Evolutionary conservation across 805 yeast genomes (phyloP), one percentile per base, ranked within the genome.

Genomic region (Tetrapisispora arboricola): DNA sequence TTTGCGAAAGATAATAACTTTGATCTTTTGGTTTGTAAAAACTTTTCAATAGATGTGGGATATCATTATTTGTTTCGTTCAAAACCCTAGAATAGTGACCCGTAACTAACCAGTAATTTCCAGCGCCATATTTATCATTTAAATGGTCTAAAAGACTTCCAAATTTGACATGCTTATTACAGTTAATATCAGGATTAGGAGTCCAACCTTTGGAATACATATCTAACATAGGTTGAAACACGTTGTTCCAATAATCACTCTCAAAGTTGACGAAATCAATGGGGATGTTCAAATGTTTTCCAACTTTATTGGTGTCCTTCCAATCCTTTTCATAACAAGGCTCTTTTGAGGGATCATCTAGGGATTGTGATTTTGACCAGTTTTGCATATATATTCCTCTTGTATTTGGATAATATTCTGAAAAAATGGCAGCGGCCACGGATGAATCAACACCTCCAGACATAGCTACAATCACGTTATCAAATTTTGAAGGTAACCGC

Each of bases 401-500:
- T 2, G 84, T 92, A 35, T 82, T 75, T 3, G 65, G 64, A 49
- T 71, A 75, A 26, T 64, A 55, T n/a, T 67, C 61, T 6, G 84
- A 66, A 49, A 70, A 78, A 45, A 84, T 42, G 0, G 83, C 77
- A 0, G 97, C 96, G 3, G 83, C 75, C 1, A 88, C 86, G 1
- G 96, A 81, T 0, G 96, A 88, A 60, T 92, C 98, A 1, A 92
- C 97, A 0, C 98, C 98, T 0, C 95, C 84, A 1, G 96, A 85
- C 95, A 92, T 84, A 7, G 97, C 96, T 5, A 92, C 76, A 17
- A 83, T 64, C 18, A 90, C 73, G 40, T 71, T 75, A 51, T 84
- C 95, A 25, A 68, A 58, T 9, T 47, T 48, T 0, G 50, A 46
- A 0, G 90, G 90, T 16, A 49, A 13, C 25, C n/a, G 21, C 27